Base-by-base conservation (phyloP, 768 basidiomycete species). In the Fibroporia radiculosa region DNA sequence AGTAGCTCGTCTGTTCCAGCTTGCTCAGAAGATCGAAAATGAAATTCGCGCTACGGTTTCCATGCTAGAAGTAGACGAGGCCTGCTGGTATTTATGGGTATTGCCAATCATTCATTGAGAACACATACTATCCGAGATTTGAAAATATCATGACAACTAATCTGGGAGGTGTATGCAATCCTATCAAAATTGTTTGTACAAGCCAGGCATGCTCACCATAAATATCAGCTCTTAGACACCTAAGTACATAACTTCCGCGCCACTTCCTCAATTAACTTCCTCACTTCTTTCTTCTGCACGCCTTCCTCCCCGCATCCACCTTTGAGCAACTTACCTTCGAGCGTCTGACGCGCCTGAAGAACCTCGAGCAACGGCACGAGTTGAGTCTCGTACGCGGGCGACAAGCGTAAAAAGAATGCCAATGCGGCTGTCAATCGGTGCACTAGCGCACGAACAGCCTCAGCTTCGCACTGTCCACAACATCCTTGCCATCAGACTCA, bases 391-490 rank as follows among this genome's bases (percentile, higher is more conserved):
- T 75, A 79, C 23, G 70, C 74, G 0, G 93, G 89, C 3, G 89
- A 87, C 24, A 88, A 62, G 12, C 84, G 81, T 31, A 95, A 50
- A 27, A 91, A 62, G 56, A 89, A 75, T 0, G 79, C 92, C 26
- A 97, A 65, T 4, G 84, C 81, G 2, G 88, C 91, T 0, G 77
- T 71, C 32, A 96, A 65, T 11, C 92, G 85, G 60, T 96, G 87
- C 1, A 93, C 89, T 87, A 44, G 7, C 32, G 8, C 42, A 26
- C 18, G n/a, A 28, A 23, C n/a, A 50, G 24, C 32, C 5, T 4
- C 13, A 40, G 36, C 29, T 26, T n/a, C 29, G 52, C 20, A 27
- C 20, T 25, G 3, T 6, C 37, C 36, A 47, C 14, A 31, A 32
- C 8, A 40, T 18, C 20, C 13, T 18, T 29, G 25, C 20, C 14